Base-by-base conservation (phyloP, 2,329 filamentous ascomycete species). In the Beauveria bassiana region DNA sequence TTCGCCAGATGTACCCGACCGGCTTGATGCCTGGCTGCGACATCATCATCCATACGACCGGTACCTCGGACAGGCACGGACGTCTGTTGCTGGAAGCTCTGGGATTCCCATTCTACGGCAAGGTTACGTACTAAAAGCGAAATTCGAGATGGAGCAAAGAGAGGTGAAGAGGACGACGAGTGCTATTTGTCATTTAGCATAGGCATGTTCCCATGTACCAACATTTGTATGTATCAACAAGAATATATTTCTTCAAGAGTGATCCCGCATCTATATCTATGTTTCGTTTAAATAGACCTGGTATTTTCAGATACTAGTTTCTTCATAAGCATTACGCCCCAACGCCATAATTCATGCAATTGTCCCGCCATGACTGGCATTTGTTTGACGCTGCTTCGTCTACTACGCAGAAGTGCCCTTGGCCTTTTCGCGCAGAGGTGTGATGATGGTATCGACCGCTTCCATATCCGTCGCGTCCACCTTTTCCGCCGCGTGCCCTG, bases 381-480 rank as follows among this genome's bases (percentile, higher is more conserved):
- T 51, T 42, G 7, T 64, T 67, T 45, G 50, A 62, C 53, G 47
- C 2, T 31, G 12, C 34, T 56, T 10, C 31, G 54, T 52, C 9
- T 31, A 62, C 9, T 31, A 62, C 43, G 22, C 46, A 56, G 45
- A 61, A 63, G 71, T 69, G 60, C 70, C 72, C 66, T 74, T 72
- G 31, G 75, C 78, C 68, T 78, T 80, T 54, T 85, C 80, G 68
- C 83, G 85, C 63, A 96, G 75, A 40, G 78, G 83, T 57, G 84
- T 79, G 72, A 96, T 91, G 54, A 96, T 77, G 34, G 74, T 78
- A 73, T 97, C 91, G 46, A 96, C 86, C 8, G 85, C 86, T 59
- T 92, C 89, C 95, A 98, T 98, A 73, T 97, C 86, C 22, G 77
- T 79, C 0, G 93, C 91, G 70, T 96, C 89, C n/a, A 93, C 77